These are phyloP conservation scores for Verticillium klebahnii DNA, from an alignment of 2,329 filamentous ascomycete genomes.

Conservation along the genomic window DNA sequence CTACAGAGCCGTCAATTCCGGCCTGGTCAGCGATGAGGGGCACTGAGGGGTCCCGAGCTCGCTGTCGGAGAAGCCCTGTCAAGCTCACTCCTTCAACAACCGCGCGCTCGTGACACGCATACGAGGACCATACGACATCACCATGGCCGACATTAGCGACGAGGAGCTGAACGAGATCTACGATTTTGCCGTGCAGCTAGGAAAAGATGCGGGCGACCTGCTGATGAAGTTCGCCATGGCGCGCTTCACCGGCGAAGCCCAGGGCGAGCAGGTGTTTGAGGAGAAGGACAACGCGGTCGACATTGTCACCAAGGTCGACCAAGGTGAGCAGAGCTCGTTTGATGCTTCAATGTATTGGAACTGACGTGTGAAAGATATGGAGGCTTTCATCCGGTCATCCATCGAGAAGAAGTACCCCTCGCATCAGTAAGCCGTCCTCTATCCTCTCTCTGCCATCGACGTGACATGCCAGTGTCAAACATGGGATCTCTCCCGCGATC, in stretches of 20 bases:
- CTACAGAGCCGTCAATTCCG: neutral
- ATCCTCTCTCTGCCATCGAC: neutral
- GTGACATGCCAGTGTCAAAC: neutral
- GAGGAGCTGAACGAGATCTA: conserved; percentile 61
- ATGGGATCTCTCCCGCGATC: neutral
- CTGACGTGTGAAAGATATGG: conserved; percentile 46
- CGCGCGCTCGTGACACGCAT: neutral
- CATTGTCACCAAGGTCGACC: conserved; percentile 65
- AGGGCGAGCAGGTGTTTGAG: conserved; percentile 31
- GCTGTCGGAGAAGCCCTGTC: neutral
- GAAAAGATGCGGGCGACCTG: conserved; percentile 64
- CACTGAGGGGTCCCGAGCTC: neutral
- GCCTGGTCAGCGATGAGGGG: neutral
- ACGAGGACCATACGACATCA: neutral
- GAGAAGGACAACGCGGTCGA: conserved; percentile 76
- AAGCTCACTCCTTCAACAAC: neutral
- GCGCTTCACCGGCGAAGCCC: conserved; percentile 38
- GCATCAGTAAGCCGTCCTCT: conserved; percentile 51
- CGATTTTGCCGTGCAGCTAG: conserved; percentile 64
- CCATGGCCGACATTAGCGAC: conserved; percentile 21
- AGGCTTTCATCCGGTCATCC: conserved; percentile 60
- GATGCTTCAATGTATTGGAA: neutral
- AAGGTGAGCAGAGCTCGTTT: conserved; percentile 29
- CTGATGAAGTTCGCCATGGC: conserved; percentile 60
- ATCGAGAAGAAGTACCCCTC: conserved; percentile 57